phyloP scores from a whole-genome alignment of 169 alveolate genomes.

The Ophryocystis elektroscirrha region DNA sequence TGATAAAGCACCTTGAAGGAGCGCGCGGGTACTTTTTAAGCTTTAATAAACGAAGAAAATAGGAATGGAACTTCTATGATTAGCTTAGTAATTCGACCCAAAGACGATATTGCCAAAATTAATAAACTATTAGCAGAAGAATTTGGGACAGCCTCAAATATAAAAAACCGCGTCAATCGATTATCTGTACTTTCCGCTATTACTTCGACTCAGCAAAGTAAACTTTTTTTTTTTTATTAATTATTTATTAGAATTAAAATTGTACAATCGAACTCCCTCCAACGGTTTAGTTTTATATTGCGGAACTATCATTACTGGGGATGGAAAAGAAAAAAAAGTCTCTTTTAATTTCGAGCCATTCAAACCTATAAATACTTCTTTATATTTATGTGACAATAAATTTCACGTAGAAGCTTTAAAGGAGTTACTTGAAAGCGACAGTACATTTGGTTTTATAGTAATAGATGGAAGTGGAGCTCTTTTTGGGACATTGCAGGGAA shows the following conservation, averaged over 20 bases:
- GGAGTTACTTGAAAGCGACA: slow-evolving; percentile 45
- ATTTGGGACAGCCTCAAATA: slow-evolving; percentile 84
- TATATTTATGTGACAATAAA: slow-evolving; percentile 81
- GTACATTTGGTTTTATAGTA: slow-evolving; percentile 86
- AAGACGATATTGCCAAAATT: slow-evolving; percentile 74
- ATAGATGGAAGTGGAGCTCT: slow-evolving; percentile 93
- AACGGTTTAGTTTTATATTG: slow-evolving; percentile 91
- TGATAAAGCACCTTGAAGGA: slow-evolving; percentile 59
- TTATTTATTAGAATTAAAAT: slow-evolving; percentile 46
- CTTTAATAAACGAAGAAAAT: neutral
- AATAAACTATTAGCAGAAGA: slow-evolving; percentile 78
- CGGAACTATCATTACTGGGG: slow-evolving; percentile 81
- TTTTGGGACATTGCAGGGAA: slow-evolving; percentile 84
- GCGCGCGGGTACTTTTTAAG: slow-evolving; percentile 51
- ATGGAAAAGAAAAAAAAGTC: slow-evolving; percentile 80
- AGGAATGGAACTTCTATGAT: slow-evolving; percentile 90
- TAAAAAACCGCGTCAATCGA: slow-evolving; percentile 84
- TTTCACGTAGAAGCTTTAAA: slow-evolving; percentile 74
- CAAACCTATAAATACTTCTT: slow-evolving; percentile 84
- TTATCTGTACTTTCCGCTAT: slow-evolving; percentile 88
- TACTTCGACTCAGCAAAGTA: slow-evolving; percentile 85
- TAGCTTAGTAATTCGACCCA: slow-evolving; percentile 77
- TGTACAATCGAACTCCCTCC: slow-evolving; percentile 81
- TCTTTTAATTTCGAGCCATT: slow-evolving; percentile 90
- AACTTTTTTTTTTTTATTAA: neutral